Base-by-base conservation (phyloP, 208 protist species). In the Leishmania guyanensis region DNA sequence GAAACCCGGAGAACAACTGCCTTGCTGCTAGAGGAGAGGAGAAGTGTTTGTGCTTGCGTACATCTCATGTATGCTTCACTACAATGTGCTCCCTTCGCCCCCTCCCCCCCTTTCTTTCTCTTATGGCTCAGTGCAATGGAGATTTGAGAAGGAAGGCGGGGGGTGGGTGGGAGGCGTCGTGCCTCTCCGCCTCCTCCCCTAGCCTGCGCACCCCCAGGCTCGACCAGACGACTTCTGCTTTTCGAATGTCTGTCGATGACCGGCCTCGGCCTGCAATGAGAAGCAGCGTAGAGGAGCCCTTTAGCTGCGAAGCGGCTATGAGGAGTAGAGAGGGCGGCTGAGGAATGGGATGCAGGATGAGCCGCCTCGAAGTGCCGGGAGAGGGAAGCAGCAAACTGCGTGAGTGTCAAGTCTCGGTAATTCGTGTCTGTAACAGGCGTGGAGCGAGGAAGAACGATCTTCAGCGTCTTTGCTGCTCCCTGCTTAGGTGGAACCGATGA, bases 201-300 rank as follows among this genome's bases (percentile, higher is more conserved):
- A 69, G 20, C 66, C 14, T 48, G 66, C 17, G 36, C 39, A n/a
- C 66, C 36, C 12, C 17, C 36, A 5, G 26, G 16, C n/a, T 70
- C 10, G 64, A 26, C 17, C 46, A 69, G 77, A 80, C 81, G 77
- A 76, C 56, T 5, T 29, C 39, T 39, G 50, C 71, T 66, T 77
- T 85, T 80, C 79, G 75, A 85, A 85, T 85, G 76, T 81, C 81
- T 77, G 22, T 85, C 70, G 75, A 85, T 29, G n/a, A 26, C 54
- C 36, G 6, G 73, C 12, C 29, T 4, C 0, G 16, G 36, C 46
- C 80, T 78, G 79, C 39, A 56, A 77, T 84, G 80, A 84, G 68
- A 84, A 80, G 80, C 80, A 10, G n/a, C 29, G 22, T 56, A 51
- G 51, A 81, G 77, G 82, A 81, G 79, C 76, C 82, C 77, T 85